Conservation (phyloP, 495 filamentous ascomycete species). For the Bathelium albidoporum region DNA sequence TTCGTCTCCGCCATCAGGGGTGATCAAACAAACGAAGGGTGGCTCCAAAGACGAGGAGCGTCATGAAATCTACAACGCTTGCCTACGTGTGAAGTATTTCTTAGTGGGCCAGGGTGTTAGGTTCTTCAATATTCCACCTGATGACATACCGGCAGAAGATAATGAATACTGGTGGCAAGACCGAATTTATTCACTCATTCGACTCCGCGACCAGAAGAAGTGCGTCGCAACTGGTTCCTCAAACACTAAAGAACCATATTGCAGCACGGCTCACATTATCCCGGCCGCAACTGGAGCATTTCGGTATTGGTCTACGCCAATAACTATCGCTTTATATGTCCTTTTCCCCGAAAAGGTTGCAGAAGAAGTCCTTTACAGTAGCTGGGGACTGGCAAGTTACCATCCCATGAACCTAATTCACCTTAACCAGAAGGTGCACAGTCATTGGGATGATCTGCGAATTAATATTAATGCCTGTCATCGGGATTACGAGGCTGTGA, state of each 20-base stretch:
- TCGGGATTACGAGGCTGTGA: too few relatives aligned
- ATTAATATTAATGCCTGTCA: too few relatives aligned
- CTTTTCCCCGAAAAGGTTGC: too few relatives aligned
- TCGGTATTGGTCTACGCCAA: too few relatives aligned
- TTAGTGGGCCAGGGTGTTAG: not conserved
- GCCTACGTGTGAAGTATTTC: not conserved
- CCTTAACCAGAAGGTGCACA: too few relatives aligned
- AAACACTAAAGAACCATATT: not conserved
- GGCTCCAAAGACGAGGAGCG: not conserved
- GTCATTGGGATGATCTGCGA: too few relatives aligned
- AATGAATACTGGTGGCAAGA: not conserved
- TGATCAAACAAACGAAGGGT: not conserved
- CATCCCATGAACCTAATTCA: too few relatives aligned
- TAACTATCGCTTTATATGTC: too few relatives aligned
- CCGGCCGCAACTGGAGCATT: not conserved
- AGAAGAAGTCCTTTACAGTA: too few relatives aligned
- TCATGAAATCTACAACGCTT: not conserved
- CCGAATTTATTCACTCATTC: not conserved
- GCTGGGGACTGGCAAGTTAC: too few relatives aligned
- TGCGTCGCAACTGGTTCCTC: not conserved
- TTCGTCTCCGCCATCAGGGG: too few relatives aligned
- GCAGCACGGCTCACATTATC: not conserved
- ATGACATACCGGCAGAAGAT: not conserved
- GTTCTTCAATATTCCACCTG: not conserved
- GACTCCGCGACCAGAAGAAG: not conserved